Percentiles rank a stretch among this genome's conserved stretches.
These are phyloP conservation scores for Dactylonectria macrodidyma DNA, from an alignment of 2,329 filamentous ascomycete genomes.

Conservation along the genomic window DNA sequence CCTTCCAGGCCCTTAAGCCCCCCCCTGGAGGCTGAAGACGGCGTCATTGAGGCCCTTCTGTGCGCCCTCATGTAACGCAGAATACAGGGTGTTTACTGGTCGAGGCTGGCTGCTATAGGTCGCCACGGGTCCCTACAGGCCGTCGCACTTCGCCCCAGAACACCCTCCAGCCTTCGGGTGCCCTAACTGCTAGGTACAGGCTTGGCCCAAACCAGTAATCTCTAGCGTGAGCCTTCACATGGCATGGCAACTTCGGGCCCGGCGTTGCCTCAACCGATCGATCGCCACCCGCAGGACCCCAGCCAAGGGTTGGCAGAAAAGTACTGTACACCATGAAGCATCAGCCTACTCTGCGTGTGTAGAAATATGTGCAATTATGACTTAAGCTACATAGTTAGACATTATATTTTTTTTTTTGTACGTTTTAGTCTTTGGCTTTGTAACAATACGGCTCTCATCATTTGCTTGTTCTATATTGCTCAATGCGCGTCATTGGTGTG, in stretches of 20 bases:
- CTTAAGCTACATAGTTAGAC: too few relatives aligned
- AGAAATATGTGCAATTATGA: too few relatives aligned
- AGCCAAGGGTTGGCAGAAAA: neutral
- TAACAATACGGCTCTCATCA: too few relatives aligned
- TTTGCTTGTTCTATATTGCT: too few relatives aligned
- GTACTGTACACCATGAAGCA: too few relatives aligned
- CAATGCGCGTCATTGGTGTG: too few relatives aligned
- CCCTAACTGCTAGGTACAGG: slow-evolving; percentile 16
- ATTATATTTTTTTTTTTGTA: too few relatives aligned
- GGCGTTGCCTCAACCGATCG: slow-evolving; percentile 34
- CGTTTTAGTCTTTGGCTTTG: too few relatives aligned
- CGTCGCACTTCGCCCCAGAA: neutral
- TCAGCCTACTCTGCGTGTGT: too few relatives aligned
- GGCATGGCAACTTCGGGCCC: neutral
- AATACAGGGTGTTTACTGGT: slow-evolving; percentile 11
- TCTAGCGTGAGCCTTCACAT: slow-evolving; percentile 38
- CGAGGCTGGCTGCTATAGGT: neutral
- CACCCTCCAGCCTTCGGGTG: slow-evolving; percentile 13
- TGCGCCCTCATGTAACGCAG: slow-evolving; percentile 11
- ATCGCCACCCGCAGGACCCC: slow-evolving; percentile 37
- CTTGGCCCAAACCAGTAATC: slow-evolving; percentile 41
- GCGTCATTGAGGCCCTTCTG: slow-evolving; percentile 41
- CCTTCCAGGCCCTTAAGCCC: slow-evolving; percentile 35
- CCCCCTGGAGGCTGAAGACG: slow-evolving; percentile 30
- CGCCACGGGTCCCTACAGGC: neutral